A percentile compares a stretch with the other conserved stretches of the same genome.
Conservation (phyloP, 2,329 filamentous ascomycete species). For the Alternaria novae-zelandiae region DNA sequence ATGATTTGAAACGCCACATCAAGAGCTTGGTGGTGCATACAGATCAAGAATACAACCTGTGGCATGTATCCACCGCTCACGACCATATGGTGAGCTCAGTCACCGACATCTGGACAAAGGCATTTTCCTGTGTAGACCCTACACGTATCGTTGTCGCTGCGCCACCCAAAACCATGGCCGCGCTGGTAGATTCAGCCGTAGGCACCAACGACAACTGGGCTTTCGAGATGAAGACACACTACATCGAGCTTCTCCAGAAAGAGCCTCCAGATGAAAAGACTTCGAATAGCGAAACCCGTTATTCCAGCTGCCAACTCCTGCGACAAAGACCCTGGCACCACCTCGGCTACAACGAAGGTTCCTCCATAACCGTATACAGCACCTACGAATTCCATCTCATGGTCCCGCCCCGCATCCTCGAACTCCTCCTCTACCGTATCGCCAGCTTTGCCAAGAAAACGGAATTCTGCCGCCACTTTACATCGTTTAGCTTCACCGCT, state of each 20-base stretch:
- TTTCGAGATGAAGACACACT: conserved; percentile 68
- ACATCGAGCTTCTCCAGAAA: conserved; percentile 56
- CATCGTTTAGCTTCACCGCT: conserved; percentile 64
- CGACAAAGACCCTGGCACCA: conserved; percentile 69
- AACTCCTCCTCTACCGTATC: conserved; percentile 51
- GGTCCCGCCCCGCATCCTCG: conserved; percentile 67
- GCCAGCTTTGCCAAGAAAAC: conserved; percentile 35
- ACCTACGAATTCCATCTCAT: conserved; percentile 75
- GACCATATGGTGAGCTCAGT: conserved; percentile 59
- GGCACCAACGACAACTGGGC: conserved; percentile 66
- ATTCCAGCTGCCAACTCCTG: conserved; percentile 54
- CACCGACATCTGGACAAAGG: conserved; percentile 36
- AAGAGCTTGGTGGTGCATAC: conserved; percentile 57
- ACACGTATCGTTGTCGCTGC: conserved; percentile 53
- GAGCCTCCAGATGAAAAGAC: conserved; percentile 14
- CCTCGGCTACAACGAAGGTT: conserved; percentile 75
- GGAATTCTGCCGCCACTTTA: conserved; percentile 46
- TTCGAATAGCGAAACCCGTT: conserved; percentile 16
- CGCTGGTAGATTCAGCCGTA: conserved; percentile 64
- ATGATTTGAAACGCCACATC: conserved; percentile 48
- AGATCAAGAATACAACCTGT: conserved; percentile 47
- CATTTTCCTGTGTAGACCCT: conserved; percentile 41
- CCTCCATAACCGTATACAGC: conserved; percentile 72
- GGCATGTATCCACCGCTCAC: conserved; percentile 35
- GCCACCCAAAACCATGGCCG: conserved; percentile 67